Conservation (phyloP, 768 basidiomycete species). For the Piloderma croceum region DNA sequence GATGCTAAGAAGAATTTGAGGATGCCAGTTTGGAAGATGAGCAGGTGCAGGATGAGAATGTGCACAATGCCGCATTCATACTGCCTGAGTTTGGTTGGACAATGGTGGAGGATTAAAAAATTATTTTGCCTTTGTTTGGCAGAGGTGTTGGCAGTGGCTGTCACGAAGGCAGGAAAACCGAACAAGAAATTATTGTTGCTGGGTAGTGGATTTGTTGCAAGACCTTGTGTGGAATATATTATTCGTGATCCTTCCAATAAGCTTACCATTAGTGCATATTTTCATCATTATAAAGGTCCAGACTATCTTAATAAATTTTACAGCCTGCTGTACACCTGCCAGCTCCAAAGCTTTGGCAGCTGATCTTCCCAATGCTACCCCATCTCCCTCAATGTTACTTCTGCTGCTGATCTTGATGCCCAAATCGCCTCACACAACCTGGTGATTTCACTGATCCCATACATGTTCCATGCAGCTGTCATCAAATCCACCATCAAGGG, state of each 20-base stretch:
- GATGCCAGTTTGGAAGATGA: conserved; percentile 74
- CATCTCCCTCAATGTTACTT: conserved; percentile 76
- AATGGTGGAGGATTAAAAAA: conserved; percentile 65
- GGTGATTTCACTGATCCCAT: conserved; percentile 95
- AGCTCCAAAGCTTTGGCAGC: conserved; percentile 65
- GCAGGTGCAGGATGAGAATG: conserved; percentile 76
- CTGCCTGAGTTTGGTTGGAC: conserved; percentile 89
- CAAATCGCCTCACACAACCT: conserved; percentile 84
- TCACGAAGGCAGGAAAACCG: conserved; percentile 47
- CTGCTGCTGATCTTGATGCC: conserved; percentile 66
- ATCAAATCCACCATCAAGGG: conserved; percentile 72
- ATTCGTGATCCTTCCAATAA: conserved; percentile 73
- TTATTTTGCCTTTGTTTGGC: conserved; percentile 73
- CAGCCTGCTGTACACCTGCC: conserved; percentile 84
- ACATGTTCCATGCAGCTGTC: conserved; percentile 83
- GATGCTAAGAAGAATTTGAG: conserved; percentile 62
- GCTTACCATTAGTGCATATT: conserved; percentile 71
- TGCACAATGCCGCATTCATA: conserved; percentile 81
- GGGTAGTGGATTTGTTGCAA: conserved; percentile 92
- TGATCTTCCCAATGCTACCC: conserved; percentile 63
- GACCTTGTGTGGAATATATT: conserved; percentile 94
- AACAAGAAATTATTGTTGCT: conserved; percentile 69
- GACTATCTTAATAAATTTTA: background rate
- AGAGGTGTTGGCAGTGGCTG: conserved; percentile 42
- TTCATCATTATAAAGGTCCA: background rate